These are phyloP conservation scores for Anisodus tanguticus DNA, from an alignment of 257 asterid species.

Conservation along the genomic window DNA sequence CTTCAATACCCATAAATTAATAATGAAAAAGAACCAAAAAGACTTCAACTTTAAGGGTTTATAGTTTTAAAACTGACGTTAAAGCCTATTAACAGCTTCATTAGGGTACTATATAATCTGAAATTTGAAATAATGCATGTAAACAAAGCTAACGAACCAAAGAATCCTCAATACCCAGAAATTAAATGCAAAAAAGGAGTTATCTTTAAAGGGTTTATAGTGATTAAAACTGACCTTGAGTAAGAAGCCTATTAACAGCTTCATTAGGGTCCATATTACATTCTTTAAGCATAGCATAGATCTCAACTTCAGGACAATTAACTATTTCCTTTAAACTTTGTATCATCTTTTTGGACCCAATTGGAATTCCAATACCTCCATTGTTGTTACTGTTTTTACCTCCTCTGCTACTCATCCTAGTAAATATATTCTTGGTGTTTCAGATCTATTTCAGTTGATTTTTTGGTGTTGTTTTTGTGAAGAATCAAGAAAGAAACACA, in stretches of 20 bases:
- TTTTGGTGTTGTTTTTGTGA: neutral
- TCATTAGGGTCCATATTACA: constrained; percentile 97
- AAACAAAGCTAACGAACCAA: no score
- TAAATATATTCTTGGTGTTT: no score
- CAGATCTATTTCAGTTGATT: no score
- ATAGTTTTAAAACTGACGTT: constrained; percentile 37
- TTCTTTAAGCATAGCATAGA: constrained; percentile 84
- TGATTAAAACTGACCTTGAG: constrained; percentile 37
- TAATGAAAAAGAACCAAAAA: neutral
- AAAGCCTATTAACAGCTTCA: constrained; percentile 77
- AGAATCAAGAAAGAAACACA: neutral
- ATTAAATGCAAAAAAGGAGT: no score
- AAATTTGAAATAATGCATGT: no score
- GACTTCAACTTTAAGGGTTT: neutral
- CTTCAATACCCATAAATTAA: neutral
- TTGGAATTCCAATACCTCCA: constrained; percentile 49
- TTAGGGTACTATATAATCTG: constrained; percentile 54
- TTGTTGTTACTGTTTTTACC: constrained; percentile 22
- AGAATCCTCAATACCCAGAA: no score
- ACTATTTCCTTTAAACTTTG: constrained; percentile 89
- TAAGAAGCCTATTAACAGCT: constrained; percentile 74
- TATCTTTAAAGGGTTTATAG: no score
- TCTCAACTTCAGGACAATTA: constrained; percentile 80
- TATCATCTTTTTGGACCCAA: constrained; percentile 72
- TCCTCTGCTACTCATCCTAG: constrained; percentile 24